These are phyloP conservation scores for Incumbomyces lentus DNA, from an alignment of 2,329 filamentous ascomycete species.

Conservation along the genomic window DNA sequence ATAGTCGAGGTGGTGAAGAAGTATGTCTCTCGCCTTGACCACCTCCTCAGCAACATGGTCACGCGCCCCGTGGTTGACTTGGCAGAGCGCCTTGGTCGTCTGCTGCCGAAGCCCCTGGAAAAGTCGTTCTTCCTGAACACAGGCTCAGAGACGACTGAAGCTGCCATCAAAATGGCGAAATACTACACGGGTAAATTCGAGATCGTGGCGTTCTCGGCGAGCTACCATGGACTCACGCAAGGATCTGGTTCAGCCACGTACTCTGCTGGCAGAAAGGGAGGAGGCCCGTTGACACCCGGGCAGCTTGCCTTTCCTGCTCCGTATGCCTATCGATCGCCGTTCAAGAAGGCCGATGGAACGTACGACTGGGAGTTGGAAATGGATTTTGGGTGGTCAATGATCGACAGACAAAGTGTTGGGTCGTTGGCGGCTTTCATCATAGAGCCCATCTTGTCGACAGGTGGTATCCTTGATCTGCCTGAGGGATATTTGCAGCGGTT, in stretches of 20 bases:
- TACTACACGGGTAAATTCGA: slow-evolving; percentile 53
- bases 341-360: slow-evolving; percentile 47
- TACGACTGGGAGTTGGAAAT: slow-evolving; percentile 57
- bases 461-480: slow-evolving; percentile 50
- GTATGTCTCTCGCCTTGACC: slow-evolving; percentile 44
- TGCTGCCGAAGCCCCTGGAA: slow-evolving; percentile 41
- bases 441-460: slow-evolving; percentile 48
- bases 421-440: slow-evolving; percentile 53
- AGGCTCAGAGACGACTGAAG: slow-evolving; percentile 48
- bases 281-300: slow-evolving; percentile 41
- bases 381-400: slow-evolving; percentile 49
- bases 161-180: slow-evolving; percentile 55
- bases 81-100: slow-evolving; percentile 37
- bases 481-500: slow-evolving; percentile 47
- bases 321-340: slow-evolving; percentile 50
- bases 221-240: slow-evolving; percentile 51
- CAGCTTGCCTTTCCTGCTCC: slow-evolving; percentile 48
- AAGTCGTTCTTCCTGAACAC: slow-evolving; percentile 49
- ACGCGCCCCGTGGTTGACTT: slow-evolving; percentile 45
- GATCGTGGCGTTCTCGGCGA: slow-evolving; percentile 48
- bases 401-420: slow-evolving; percentile 50
- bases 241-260: slow-evolving; percentile 44
- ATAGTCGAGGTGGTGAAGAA: slow-evolving; percentile 44
- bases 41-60: slow-evolving; percentile 49
- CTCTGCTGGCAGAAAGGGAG: slow-evolving; percentile 39